Conservation (phyloP, 1,139 yeast species). For the Yamadazyma epiphylla region DNA sequence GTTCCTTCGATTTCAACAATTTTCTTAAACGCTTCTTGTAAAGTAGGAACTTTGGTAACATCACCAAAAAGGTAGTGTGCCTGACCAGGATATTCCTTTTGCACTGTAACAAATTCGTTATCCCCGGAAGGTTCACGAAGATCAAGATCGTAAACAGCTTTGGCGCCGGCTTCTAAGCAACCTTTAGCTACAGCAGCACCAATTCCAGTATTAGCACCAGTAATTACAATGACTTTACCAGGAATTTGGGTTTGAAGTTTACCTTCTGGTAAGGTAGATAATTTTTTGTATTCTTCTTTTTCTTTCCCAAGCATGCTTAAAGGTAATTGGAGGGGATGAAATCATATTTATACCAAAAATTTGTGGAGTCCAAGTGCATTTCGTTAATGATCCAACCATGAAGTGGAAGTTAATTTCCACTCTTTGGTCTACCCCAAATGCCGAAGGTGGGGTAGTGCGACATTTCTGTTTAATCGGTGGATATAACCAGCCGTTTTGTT, state of each 20-base stretch:
- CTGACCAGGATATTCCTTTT: slow-evolving; percentile 7
- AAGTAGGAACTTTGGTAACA: slow-evolving; percentile 8
- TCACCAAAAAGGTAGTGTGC: slow-evolving; percentile 8
- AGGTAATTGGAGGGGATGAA: not conserved
- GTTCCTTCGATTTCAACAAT: slow-evolving; percentile 62
- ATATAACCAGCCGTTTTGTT: too few relatives aligned
- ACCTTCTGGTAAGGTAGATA: slow-evolving; percentile 9
- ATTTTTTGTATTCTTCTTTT: slow-evolving; percentile 6
- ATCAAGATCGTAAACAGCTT: slow-evolving; percentile 9
- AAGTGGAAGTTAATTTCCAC: slow-evolving; percentile 4
- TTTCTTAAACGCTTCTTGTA: slow-evolving; percentile 48
- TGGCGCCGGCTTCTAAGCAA: slow-evolving; percentile 9
- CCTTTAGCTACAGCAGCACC: slow-evolving; percentile 65
- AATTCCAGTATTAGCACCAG: slow-evolving; percentile 43
- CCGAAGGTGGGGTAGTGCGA: too few relatives aligned
- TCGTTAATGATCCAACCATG: not conserved
- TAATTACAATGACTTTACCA: slow-evolving; percentile 24
- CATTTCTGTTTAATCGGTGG: too few relatives aligned
- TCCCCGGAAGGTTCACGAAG: slow-evolving; percentile 8
- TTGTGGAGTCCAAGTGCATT: not conserved
- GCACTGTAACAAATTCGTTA: slow-evolving; percentile 8
- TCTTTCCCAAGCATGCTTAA: slow-evolving; percentile 9
- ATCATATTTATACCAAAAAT: not conserved
- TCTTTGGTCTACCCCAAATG: not conserved
- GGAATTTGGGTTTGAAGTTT: slow-evolving; percentile 8